These are phyloP conservation scores for Tolypocladium tropicale DNA, from an alignment of 2,329 filamentous ascomycete genomes.

Conservation along the genomic window DNA sequence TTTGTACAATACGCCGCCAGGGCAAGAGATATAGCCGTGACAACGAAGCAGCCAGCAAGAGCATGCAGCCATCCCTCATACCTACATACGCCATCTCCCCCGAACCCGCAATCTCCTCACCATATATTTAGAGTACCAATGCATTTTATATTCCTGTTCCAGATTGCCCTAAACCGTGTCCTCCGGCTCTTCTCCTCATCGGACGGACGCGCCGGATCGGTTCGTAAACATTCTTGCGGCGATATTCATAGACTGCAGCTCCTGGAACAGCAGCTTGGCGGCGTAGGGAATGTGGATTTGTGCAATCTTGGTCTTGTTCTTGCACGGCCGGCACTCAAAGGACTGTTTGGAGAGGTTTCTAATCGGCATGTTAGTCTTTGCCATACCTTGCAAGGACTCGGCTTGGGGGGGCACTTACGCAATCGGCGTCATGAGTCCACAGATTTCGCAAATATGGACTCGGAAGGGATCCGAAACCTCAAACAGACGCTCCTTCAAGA, in stretches of 20 bases:
- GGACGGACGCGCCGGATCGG: slow-evolving; percentile 63
- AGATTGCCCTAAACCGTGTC: not conserved
- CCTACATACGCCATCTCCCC: slow-evolving; percentile 11
- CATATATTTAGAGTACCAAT: not conserved
- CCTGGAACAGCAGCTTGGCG: slow-evolving; percentile 96
- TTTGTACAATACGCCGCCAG: slow-evolving; percentile 8
- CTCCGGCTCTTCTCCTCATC: slow-evolving; percentile 27
- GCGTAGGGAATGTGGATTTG: slow-evolving; percentile 98
- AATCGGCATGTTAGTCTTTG: slow-evolving; percentile 22
- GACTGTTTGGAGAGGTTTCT: slow-evolving; percentile 91
- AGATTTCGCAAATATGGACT: slow-evolving; percentile 97
- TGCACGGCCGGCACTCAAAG: slow-evolving; percentile 94
- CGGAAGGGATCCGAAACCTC: slow-evolving; percentile 97
- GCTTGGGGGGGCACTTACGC: slow-evolving; percentile 77
- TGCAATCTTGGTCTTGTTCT: slow-evolving; percentile 98
- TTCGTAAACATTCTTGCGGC: slow-evolving; percentile 95
- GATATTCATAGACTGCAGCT: slow-evolving; percentile 97
- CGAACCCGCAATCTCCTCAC: not conserved
- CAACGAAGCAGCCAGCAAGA: not conserved
- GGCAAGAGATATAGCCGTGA: not conserved
- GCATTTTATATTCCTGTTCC: not conserved
- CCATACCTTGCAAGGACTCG: no score
- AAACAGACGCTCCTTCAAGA: slow-evolving; percentile 94
- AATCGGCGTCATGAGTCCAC: slow-evolving; percentile 96
- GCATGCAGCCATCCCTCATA: slow-evolving; percentile 1